Conservation (phyloP, 192 early-diverging fungal genomes). For the Entomortierella parvispora region DNA sequence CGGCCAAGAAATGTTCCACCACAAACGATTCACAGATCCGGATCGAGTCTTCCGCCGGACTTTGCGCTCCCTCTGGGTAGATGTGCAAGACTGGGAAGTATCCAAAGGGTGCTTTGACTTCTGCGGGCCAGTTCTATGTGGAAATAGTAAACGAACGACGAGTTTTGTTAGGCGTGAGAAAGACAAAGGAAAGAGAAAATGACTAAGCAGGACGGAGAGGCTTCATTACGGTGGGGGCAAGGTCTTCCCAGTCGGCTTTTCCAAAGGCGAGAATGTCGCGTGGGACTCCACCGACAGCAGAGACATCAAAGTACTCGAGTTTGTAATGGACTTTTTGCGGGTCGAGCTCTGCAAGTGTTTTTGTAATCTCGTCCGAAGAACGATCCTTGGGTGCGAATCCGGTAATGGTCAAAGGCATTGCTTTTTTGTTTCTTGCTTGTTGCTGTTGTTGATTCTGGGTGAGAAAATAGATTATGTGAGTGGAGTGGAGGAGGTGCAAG, state of each 20-base stretch:
- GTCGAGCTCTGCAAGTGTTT: slow-evolving; percentile 15
- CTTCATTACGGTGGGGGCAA: slow-evolving; percentile 3
- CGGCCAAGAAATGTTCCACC: slow-evolving; percentile 32
- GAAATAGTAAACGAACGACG: neutral
- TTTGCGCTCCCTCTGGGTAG: slow-evolving; percentile 11
- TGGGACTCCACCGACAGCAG: slow-evolving; percentile 4
- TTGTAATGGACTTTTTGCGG: slow-evolving; percentile 8
- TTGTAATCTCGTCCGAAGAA: slow-evolving; percentile 38
- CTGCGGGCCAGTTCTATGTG: slow-evolving; percentile 24
- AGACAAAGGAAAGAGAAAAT: neutral
- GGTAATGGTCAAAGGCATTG: slow-evolving; percentile 19
- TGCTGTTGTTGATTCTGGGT: too few species aligned
- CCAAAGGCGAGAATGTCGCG: slow-evolving; percentile 40
- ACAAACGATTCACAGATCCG: slow-evolving; percentile 11
- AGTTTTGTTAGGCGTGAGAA: neutral
- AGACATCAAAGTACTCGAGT: slow-evolving; percentile 22
- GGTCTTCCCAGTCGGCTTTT: slow-evolving; percentile 28
- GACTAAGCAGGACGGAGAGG: too few species aligned
- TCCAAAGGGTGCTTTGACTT: slow-evolving; percentile 19
- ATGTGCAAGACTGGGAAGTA: slow-evolving; percentile 37
- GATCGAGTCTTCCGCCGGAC: neutral
- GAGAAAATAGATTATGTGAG: too few species aligned
- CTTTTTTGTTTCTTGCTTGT: too few species aligned
- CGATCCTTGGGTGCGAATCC: slow-evolving; percentile 31
- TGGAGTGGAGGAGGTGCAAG: too few species aligned